Percentiles rank a stretch among this genome's conserved stretches.
These are phyloP conservation scores for Lindgomyces ingoldianus DNA, from an alignment of 495 filamentous ascomycete genomes.

Conservation along the genomic window DNA sequence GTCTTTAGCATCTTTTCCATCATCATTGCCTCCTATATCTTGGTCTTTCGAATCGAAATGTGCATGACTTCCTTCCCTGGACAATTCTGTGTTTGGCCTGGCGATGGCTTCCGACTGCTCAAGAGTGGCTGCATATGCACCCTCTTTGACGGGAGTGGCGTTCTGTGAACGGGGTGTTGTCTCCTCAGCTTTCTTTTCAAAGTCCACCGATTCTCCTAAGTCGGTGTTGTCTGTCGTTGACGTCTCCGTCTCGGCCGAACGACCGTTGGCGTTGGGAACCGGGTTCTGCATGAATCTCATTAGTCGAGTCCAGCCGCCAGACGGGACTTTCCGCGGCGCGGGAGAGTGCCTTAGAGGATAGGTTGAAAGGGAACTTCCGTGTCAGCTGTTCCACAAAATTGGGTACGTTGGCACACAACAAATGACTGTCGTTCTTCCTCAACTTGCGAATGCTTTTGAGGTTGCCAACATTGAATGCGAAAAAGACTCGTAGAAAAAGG, in stretches of 20 bases:
- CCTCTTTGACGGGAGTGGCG: background rate
- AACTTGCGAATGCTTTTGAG: background rate
- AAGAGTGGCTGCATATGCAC: background rate
- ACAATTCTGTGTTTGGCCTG: background rate
- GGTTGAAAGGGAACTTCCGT: background rate
- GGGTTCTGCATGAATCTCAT: background rate
- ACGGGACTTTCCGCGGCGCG: background rate
- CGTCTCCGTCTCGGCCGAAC: background rate
- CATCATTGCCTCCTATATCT: background rate
- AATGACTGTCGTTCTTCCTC: too few relatives aligned
- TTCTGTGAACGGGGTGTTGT: background rate
- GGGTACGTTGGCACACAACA: too few relatives aligned
- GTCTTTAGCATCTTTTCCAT: conserved; percentile 1
- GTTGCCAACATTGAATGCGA: background rate
- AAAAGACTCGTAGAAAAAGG: background rate
- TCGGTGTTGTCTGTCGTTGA: background rate
- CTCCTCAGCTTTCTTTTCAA: background rate
- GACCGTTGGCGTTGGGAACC: background rate
- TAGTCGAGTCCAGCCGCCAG: background rate
- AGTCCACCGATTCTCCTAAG: background rate
- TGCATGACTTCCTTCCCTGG: background rate
- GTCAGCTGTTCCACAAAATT: background rate
- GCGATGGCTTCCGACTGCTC: background rate
- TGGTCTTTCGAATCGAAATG: background rate
- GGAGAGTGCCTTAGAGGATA: background rate